Conservation (phyloP, 2,329 filamentous ascomycete species). For the Pseudogymnoascus sp. region DNA sequence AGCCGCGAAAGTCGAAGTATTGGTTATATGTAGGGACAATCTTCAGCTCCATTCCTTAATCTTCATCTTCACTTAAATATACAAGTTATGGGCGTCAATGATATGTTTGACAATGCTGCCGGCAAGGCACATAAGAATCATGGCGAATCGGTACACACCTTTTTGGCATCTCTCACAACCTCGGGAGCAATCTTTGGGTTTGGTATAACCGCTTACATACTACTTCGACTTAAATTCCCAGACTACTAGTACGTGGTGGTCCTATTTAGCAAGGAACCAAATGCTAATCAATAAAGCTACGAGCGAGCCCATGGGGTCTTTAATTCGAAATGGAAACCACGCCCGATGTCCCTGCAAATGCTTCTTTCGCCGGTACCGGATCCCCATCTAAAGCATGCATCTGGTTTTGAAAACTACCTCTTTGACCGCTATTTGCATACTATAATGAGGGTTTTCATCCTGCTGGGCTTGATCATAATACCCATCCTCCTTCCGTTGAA, state of each 20-base stretch:
- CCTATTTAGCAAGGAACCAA: too few relatives aligned
- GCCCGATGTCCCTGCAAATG: too few relatives aligned
- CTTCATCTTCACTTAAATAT: not conserved
- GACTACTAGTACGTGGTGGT: too few relatives aligned
- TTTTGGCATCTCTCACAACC: slow-evolving; percentile 12
- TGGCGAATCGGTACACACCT: not conserved
- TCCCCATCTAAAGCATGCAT: too few relatives aligned
- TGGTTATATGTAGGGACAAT: slow-evolving; percentile 1
- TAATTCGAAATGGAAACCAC: too few relatives aligned
- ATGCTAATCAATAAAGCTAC: too few relatives aligned
- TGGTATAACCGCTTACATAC: too few relatives aligned
- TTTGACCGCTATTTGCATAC: slow-evolving; percentile 75
- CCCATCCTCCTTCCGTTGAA: slow-evolving; percentile 81
- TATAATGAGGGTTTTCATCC: slow-evolving; percentile 80
- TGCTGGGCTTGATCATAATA: slow-evolving; percentile 65
- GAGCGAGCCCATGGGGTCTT: too few relatives aligned
- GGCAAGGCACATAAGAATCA: too few relatives aligned
- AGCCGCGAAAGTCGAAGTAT: not conserved
- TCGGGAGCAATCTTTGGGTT: slow-evolving; percentile 5
- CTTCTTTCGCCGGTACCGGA: too few relatives aligned
- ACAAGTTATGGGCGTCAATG: not conserved
- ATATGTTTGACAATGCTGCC: slow-evolving; percentile 6
- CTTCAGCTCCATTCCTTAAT: not conserved
- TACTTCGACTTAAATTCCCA: too few relatives aligned
- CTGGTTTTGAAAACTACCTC: slow-evolving; percentile 96